A percentile compares a stretch with the other conserved stretches of the same genome.
phyloP scores from a whole-genome alignment of 2,329 filamentous ascomycete genomes.

The Fusarium camptoceras region DNA sequence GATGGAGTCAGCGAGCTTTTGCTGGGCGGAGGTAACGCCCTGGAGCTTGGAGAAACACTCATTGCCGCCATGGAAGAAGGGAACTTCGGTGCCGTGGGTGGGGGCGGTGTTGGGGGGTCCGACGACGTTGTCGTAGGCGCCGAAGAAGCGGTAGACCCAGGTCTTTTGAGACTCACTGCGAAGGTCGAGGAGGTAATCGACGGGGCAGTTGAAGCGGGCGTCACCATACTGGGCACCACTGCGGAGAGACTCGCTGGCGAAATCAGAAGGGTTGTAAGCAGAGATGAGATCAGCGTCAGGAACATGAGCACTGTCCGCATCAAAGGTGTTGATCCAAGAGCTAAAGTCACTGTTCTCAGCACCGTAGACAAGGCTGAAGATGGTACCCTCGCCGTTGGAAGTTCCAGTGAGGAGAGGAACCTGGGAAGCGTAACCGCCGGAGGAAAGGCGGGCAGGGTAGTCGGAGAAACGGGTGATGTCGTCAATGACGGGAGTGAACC shows the following conservation, averaged over 20 bases:
- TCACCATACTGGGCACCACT: constrained; percentile 59
- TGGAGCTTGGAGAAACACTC: constrained; percentile 53
- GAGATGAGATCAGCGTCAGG: constrained; percentile 25
- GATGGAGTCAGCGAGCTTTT: constrained; percentile 56
- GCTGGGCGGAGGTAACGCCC: constrained; percentile 53
- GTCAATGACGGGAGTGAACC: constrained; percentile 56
- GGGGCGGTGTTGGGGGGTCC: constrained; percentile 44
- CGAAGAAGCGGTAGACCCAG: constrained; percentile 59
- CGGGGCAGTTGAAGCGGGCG: constrained; percentile 59
- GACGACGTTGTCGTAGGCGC: constrained; percentile 55
- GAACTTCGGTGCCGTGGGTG: constrained; percentile 51
- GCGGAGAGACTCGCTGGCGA: constrained; percentile 52
- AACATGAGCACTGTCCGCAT: constrained; percentile 40
- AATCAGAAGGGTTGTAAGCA: constrained; percentile 48
- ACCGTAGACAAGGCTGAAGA: constrained; percentile 53
- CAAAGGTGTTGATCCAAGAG: constrained; percentile 44
- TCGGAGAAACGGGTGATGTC: constrained; percentile 51
- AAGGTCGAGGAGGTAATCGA: constrained; percentile 55
- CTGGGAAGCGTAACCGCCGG: constrained; percentile 48
- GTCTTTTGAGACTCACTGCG: constrained; percentile 54
- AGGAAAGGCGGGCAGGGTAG: constrained; percentile 42
- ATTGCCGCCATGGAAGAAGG: constrained; percentile 60
- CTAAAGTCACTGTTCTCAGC: constrained; percentile 47
- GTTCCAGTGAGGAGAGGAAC: constrained; percentile 53
- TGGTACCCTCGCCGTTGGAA: constrained; percentile 52